phyloP scores from a whole-genome alignment of 306 rosid genomes.

The Acmispon strigosus region DNA sequence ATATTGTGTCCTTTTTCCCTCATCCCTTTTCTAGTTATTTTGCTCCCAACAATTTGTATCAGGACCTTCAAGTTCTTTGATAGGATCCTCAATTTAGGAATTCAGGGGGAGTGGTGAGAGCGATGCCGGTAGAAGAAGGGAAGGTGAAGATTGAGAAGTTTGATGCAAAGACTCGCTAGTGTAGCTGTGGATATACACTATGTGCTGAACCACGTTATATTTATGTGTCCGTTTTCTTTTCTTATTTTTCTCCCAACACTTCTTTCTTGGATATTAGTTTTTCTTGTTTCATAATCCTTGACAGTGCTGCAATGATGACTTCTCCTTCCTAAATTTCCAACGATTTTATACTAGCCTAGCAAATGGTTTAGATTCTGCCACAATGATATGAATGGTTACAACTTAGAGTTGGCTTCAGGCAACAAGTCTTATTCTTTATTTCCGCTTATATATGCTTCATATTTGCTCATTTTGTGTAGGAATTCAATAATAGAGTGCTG shows the following conservation, averaged over 20 bases:
- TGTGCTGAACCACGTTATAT: no score
- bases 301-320: not conserved
- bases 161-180: no score
- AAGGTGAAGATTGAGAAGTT: no score
- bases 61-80: no score
- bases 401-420: not conserved
- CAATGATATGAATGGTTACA: not conserved
- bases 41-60: no score
- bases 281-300: not conserved
- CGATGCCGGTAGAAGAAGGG: no score
- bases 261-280: not conserved
- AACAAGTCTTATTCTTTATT: not conserved
- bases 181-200: no score
- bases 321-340: not conserved
- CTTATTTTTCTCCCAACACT: not conserved
- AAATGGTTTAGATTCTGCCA: not conserved
- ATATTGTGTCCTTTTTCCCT: no score
- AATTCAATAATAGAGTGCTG: conserved; percentile 58
- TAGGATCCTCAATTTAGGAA: no score
- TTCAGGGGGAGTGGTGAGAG: no score
- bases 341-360: not conserved
- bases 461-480: conserved; percentile 40
- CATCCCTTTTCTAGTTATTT: no score
- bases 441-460: not conserved
- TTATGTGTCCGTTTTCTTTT: no score